Percentiles rank a stretch among this genome's conserved stretches.
Conservation (phyloP, 208 protist species). For the Entamoeba invadens region DNA sequence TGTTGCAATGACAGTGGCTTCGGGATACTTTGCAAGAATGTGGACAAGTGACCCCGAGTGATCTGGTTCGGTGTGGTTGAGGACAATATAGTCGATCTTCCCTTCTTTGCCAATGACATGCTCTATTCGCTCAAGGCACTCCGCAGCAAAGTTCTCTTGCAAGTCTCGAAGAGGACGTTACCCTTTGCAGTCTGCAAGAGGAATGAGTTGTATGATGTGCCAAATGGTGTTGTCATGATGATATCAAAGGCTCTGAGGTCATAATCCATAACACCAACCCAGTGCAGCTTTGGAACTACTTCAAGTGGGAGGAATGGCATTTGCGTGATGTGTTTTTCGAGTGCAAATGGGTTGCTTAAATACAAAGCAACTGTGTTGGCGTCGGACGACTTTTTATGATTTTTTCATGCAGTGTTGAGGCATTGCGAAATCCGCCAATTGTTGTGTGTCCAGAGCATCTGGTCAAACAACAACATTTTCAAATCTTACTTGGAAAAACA, state of each 20-base stretch:
- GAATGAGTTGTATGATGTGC: slow-evolving; percentile 20
- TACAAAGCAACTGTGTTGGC: too few species aligned
- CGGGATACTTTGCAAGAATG: not conserved
- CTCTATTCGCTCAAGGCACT: slow-evolving; percentile 1
- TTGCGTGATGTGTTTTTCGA: too few species aligned
- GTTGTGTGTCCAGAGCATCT: too few species aligned
- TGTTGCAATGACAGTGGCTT: slow-evolving; percentile 1
- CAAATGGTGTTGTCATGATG: slow-evolving; percentile 12
- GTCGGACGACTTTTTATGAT: too few species aligned
- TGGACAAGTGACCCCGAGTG: not conserved
- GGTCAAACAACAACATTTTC: too few species aligned
- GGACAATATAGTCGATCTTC: slow-evolving; percentile 1
- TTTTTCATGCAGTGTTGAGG: too few species aligned
- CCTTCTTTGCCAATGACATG: slow-evolving; percentile 1
- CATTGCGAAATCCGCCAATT: too few species aligned
- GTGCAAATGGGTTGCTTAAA: too few species aligned
- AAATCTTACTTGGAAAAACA: too few species aligned
- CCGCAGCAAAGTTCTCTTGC: not conserved
- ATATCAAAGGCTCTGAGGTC: slow-evolving; percentile 23
- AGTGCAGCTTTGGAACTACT: slow-evolving; percentile 7
- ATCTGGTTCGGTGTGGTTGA: slow-evolving; percentile 23
- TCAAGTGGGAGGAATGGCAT: too few species aligned
- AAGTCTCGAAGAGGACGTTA: slow-evolving; percentile 17
- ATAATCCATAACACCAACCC: not conserved
- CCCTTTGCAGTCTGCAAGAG: not conserved